phyloP scores from a whole-genome alignment of 176 grass and related monocot genomes.

The Typha latifolia region DNA sequence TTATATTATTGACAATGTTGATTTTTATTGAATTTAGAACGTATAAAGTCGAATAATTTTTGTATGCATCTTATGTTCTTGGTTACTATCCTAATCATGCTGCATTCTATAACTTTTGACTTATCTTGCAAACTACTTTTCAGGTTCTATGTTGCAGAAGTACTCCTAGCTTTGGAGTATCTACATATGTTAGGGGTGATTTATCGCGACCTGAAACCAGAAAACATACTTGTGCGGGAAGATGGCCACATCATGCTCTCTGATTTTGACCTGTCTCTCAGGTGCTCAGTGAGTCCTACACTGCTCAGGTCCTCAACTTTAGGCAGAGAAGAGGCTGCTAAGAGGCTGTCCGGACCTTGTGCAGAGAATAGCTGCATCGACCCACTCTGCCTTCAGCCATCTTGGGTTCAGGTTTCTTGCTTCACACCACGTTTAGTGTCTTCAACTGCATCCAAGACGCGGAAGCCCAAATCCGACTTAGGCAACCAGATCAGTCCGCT shows the following conservation, averaged over 20 bases:
- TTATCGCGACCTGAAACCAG: constrained; percentile 97
- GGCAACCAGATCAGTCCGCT: constrained; percentile 45
- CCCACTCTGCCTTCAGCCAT: constrained; percentile 78
- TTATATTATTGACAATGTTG: no score
- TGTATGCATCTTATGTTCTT: neutral
- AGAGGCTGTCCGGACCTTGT: constrained; percentile 70
- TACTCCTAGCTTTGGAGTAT: constrained; percentile 92
- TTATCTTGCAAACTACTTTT: neutral
- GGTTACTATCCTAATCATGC: neutral
- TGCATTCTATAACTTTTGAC: neutral
- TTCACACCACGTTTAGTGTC: constrained; percentile 82
- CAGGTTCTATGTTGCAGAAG: constrained; percentile 91
- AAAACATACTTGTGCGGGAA: constrained; percentile 97
- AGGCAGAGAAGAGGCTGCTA: constrained; percentile 55
- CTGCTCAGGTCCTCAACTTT: constrained; percentile 70
- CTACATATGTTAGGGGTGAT: constrained; percentile 97
- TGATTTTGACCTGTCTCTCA: constrained; percentile 91
- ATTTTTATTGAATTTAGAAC: no score
- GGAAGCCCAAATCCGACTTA: constrained; percentile 38
- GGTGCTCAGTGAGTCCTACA: constrained; percentile 81
- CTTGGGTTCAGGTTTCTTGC: constrained; percentile 72
- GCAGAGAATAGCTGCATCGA: constrained; percentile 86
- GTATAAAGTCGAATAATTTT: no score
- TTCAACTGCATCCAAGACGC: constrained; percentile 23
- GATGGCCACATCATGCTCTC: constrained; percentile 99